Evolutionary conservation across 495 filamentous ascomycete genomes (phyloP).

Genomic region (Polyplosphaeria fusca): DNA sequence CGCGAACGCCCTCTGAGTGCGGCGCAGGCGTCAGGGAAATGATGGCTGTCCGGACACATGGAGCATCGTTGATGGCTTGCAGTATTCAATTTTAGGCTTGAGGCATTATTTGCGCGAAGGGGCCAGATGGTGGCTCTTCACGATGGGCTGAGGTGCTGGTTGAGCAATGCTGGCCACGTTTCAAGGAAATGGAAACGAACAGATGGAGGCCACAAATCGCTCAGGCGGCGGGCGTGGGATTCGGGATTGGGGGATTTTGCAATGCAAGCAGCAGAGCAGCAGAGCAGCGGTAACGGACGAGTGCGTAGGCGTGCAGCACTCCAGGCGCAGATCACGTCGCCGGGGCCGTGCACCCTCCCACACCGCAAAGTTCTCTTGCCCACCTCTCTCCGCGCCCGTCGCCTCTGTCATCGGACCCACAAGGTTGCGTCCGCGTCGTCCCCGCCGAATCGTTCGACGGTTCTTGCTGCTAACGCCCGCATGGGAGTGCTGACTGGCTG

Average conservation of each 20-base stretch:
- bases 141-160: neutral
- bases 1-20: no score
- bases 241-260: neutral
- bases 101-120: conserved; percentile 5
- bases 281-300: no score
- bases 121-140: conserved; percentile 5
- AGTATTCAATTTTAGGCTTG: neutral
- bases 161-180: neutral
- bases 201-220: neutral
- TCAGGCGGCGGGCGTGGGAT: conserved; percentile 5
- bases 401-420: conserved; percentile 7
- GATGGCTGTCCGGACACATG: no score
- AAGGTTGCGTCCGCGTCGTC: neutral
- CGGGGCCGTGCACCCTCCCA: neutral
- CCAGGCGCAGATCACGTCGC: conserved; percentile 3
- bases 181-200: conserved; percentile 6
- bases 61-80: no score
- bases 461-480: neutral
- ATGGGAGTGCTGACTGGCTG: conserved; percentile 7
- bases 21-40: no score
- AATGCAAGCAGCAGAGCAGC: neutral
- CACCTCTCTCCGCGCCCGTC: neutral
- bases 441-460: neutral
- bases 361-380: conserved; percentile 1
- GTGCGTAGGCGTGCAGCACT: neutral